Evolutionary conservation across 208 protist genomes (phyloP).

Genomic region (Trypanosoma theileri): DNA sequence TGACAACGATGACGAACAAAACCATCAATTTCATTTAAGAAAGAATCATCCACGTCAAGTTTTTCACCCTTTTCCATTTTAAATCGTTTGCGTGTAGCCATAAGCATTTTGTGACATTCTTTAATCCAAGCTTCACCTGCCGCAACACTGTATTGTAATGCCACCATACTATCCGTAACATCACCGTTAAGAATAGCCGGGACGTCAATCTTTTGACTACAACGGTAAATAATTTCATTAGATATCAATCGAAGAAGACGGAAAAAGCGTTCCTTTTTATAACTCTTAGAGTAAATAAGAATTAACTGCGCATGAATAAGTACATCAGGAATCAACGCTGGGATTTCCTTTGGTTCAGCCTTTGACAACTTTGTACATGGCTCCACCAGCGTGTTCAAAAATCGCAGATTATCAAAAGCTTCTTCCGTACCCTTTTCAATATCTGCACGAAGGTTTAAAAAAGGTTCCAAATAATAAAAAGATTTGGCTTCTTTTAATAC

Average conservation of each 20-base stretch:
- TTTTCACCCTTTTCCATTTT: conserved; percentile 83
- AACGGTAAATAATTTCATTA: conserved; percentile 96
- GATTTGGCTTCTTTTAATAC: conserved; percentile 92
- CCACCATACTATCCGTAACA: conserved; percentile 88
- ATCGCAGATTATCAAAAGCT: conserved; percentile 96
- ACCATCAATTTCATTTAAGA: conserved; percentile 97
- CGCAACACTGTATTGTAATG: conserved; percentile 88
- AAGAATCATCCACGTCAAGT: conserved; percentile 91
- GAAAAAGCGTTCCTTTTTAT: conserved; percentile 94
- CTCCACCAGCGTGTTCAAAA: conserved; percentile 91
- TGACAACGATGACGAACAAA: conserved; percentile 97
- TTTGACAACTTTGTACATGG: conserved; percentile 91
- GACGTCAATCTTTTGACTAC: conserved; percentile 92
- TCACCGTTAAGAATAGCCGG: conserved; percentile 94
- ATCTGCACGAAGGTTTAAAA: conserved; percentile 90
- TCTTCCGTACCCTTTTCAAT: conserved; percentile 94
- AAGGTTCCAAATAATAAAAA: conserved; percentile 94
- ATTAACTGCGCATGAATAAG: conserved; percentile 93
- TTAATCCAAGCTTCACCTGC: conserved; percentile 93
- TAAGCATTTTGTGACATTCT: conserved; percentile 88
- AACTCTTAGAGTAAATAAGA: conserved; percentile 91
- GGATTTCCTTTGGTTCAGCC: conserved; percentile 89
- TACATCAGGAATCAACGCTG: conserved; percentile 87
- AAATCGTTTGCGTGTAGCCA: conserved; percentile 77
- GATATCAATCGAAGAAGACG: conserved; percentile 94